Base-by-base conservation (phyloP, 2,329 filamentous ascomycete genomes). In the Macrophomina phaseolina region DNA sequence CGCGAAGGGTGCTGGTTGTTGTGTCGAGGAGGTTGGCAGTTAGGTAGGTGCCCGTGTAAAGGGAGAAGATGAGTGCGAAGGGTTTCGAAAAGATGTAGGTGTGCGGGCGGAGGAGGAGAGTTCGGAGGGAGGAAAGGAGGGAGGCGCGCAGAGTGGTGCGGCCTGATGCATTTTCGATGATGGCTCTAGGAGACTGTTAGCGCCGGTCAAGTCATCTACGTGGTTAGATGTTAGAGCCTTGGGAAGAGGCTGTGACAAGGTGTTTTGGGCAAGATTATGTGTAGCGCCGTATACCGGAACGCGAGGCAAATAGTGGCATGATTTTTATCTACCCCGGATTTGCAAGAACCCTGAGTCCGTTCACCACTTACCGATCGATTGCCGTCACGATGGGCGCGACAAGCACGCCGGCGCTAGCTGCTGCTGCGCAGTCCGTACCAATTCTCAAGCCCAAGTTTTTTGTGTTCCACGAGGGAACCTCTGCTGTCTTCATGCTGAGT, bases 21-120 rank as follows among this genome's bases (percentile, higher is more conserved):
- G 94, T 97, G 81, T 98, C 94, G 76, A 97, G 88, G 12, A 86
- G 81, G 82, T 97, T 97, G 70, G 94, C 94, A 0, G 92, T 93
- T 12, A 95, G 81, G 82, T 97, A 97, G 67, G 94, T 98, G 71
- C 91, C 90, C 68, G 89, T 91, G 83, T 97, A 98, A 51, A 97
- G 83, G 64, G 81, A 81, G 68, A 83, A 80, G 75, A 93, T 90
- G 70, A 93, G 84, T 53, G 82, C 87, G 72, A 91, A 90, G 0
- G 91, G 90, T 67, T 86, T 87, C 60, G 87, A 87, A 75, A 88
- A 79, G 70, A 93, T 73, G 72, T 91, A 83, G 30, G 78, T 73
- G 67, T 89, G 88, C 0, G 91, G 91, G 8, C 82, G 84, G n/a
- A 82, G 71, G 67, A 91, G 56, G 62, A 93, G 82, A 46, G 82